A percentile compares a stretch with the other conserved stretches of the same genome.
Conservation (phyloP, 805 yeast genomes). For the Schizosaccharomyces cryophilus region DNA sequence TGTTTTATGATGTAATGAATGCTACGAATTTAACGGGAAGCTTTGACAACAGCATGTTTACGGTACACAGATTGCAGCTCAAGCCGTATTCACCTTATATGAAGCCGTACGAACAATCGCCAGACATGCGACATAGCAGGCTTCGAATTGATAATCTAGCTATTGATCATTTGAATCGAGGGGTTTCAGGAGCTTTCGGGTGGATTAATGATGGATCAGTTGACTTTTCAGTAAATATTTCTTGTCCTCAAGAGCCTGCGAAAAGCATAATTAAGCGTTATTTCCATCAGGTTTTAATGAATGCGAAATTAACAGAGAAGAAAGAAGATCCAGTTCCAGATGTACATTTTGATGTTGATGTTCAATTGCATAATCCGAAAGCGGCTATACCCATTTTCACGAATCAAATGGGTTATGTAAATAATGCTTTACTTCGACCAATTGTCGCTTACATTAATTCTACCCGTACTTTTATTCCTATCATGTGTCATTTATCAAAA, state of each 20-base stretch:
- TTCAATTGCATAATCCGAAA: conserved; percentile 60
- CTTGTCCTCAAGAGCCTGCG: conserved; percentile 44
- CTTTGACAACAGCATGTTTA: conserved; percentile 78
- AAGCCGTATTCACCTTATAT: conserved; percentile 3
- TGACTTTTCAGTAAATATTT: conserved; percentile 77
- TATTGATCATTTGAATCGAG: conserved; percentile 73
- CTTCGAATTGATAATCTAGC: conserved; percentile 64
- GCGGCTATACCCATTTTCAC: conserved; percentile 76
- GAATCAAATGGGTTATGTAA: conserved; percentile 70
- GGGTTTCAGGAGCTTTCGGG: conserved; percentile 84
- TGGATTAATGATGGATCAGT: conserved; percentile 88
- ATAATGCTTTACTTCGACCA: conserved; percentile 77
- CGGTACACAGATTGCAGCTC: conserved; percentile 54
- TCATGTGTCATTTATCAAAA: conserved; percentile 60
- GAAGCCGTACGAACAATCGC: background rate
- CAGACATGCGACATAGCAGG: conserved; percentile 31
- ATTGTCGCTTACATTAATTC: conserved; percentile 89
- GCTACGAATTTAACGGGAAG: conserved; percentile 73
- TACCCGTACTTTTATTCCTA: conserved; percentile 68
- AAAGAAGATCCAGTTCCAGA: conserved; percentile 11
- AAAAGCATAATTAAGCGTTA: conserved; percentile 11
- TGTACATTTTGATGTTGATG: conserved; percentile 54
- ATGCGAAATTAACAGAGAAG: background rate
- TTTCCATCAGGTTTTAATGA: background rate
- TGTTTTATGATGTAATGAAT: conserved; percentile 63